Conservation (phyloP, 805 yeast genomes). For the Cyberlindnera japonica region DNA sequence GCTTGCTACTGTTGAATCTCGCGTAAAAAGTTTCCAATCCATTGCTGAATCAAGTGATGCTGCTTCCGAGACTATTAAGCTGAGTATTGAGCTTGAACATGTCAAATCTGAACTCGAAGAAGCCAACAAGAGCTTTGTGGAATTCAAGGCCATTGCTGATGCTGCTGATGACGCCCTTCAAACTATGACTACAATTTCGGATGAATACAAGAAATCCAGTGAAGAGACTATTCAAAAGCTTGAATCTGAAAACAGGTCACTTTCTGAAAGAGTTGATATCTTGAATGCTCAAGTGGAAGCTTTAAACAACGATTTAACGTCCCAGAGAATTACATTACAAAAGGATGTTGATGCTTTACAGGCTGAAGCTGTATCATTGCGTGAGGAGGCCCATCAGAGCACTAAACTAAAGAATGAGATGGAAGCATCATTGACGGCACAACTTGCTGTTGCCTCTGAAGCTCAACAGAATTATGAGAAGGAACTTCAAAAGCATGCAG, state of each 20-base stretch:
- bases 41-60: constrained; percentile 25
- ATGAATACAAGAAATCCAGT: constrained; percentile 34
- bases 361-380: constrained; percentile 18
- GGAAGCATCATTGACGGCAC: constrained; percentile 40
- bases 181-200: constrained; percentile 52
- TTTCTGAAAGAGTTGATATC: constrained; percentile 23
- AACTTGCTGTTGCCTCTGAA: constrained; percentile 43
- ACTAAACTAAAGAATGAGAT: constrained; percentile 36
- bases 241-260: constrained; percentile 20
- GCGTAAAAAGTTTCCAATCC: constrained; percentile 30
- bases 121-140: constrained; percentile 55
- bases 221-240: constrained; percentile 17
- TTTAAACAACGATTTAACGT: constrained; percentile 31
- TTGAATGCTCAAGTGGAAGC: constrained; percentile 31
- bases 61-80: constrained; percentile 29
- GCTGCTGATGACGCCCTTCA: constrained; percentile 65
- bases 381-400: constrained; percentile 21
- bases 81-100: constrained; percentile 18
- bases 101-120: constrained; percentile 52
- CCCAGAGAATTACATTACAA: constrained; percentile 28
- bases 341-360: constrained; percentile 16
- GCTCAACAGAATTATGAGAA: constrained; percentile 52
- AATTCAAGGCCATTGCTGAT: constrained; percentile 57
- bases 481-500: constrained; percentile 53
- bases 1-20: constrained; percentile 29